These are phyloP conservation scores for Leucoagaricus sp. DNA, from an alignment of 1,284 basidiomycete species.

Conservation along the genomic window DNA sequence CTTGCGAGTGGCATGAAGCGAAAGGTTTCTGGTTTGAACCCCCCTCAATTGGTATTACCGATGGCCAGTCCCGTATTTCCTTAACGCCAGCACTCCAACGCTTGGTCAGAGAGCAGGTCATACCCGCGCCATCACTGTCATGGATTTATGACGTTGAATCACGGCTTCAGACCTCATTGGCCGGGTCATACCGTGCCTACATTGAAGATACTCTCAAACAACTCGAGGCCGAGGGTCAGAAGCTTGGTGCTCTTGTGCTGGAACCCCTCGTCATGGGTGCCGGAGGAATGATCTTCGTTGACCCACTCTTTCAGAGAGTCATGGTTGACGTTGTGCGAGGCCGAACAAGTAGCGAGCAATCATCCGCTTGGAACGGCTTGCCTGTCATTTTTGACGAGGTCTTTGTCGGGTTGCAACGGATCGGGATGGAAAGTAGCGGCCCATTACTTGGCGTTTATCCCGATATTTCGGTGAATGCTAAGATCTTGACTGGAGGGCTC, in stretches of 20 bases:
- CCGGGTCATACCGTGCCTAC: conserved; percentile 62
- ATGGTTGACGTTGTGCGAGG: conserved; percentile 82
- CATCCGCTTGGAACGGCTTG: conserved; percentile 65
- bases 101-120: conserved; percentile 24
- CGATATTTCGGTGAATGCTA: conserved; percentile 92
- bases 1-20: conserved; percentile 95
- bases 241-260: conserved; percentile 77
- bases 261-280: conserved; percentile 96
- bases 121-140: conserved; percentile 47
- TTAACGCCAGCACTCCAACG: conserved; percentile 55
- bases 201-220: conserved; percentile 58
- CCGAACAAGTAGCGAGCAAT: conserved; percentile 21
- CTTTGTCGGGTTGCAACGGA: conserved; percentile 88
- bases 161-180: conserved; percentile 66
- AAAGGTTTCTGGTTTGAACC: conserved; percentile 95
- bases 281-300: conserved; percentile 97
- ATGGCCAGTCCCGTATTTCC: conserved; percentile 61
- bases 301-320: conserved; percentile 93
- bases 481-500: conserved; percentile 92
- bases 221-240: conserved; percentile 44
- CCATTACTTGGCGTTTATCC: conserved; percentile 73
- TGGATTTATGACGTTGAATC: conserved; percentile 74
- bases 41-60: conserved; percentile 71
- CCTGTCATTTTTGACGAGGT: conserved; percentile 98
- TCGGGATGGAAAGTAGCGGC: conserved; percentile 72